These are phyloP conservation scores for Suhomyces vadensis DNA, from an alignment of 805 yeast genomes.

Conservation along the genomic window DNA sequence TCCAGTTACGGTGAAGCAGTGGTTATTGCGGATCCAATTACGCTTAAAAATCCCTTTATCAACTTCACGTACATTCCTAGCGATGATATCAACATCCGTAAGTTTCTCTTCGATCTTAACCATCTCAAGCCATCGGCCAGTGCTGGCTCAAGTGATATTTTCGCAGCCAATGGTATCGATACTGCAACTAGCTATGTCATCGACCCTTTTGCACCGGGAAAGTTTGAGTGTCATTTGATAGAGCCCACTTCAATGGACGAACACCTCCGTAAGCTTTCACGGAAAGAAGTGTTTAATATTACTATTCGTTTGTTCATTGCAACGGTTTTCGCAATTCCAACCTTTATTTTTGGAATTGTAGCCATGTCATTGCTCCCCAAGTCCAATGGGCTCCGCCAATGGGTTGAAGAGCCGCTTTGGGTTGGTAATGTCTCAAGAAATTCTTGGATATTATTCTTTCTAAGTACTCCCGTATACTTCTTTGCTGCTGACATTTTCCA, in stretches of 20 bases:
- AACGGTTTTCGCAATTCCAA: conserved; percentile 59
- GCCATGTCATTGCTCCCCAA: conserved; percentile 61
- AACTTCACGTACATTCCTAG: conserved; percentile 67
- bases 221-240: conserved; percentile 53
- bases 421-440: conserved; percentile 59
- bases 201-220: conserved; percentile 27
- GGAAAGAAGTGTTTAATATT: conserved; percentile 48
- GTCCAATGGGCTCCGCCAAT: conserved; percentile 42
- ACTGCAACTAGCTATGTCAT: background rate
- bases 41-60: conserved; percentile 56
- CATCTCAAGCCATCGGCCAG: conserved; percentile 34
- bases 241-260: conserved; percentile 64
- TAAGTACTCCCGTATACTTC: conserved; percentile 73
- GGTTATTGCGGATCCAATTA: conserved; percentile 54
- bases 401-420: conserved; percentile 66
- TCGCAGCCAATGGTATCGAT: background rate
- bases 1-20: conserved; percentile 56
- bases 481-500: conserved; percentile 76
- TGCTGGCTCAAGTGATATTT: background rate
- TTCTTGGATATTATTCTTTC: conserved; percentile 63
- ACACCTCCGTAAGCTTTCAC: conserved; percentile 52
- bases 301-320: conserved; percentile 50
- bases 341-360: conserved; percentile 68
- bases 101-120: conserved; percentile 51
- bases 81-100: conserved; percentile 51